Evolutionary conservation across 352 stramenopile genomes (phyloP), one percentile per base, ranked within the genome.

Genomic region (Phytopythium chamaehyphon): DNA sequence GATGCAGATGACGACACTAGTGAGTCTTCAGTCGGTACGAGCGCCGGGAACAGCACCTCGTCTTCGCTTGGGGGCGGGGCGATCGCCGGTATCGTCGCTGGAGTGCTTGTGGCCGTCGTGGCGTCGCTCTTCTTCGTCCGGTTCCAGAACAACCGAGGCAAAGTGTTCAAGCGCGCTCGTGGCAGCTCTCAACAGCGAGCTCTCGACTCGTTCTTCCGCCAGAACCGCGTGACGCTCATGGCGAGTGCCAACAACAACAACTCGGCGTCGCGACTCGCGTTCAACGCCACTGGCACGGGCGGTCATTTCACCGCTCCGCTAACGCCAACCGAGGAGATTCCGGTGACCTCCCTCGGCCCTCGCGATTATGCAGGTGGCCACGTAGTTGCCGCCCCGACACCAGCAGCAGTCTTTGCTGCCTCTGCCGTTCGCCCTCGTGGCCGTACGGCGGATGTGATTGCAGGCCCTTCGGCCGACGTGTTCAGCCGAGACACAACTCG

Each of bases 121-220:
- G 64, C 61, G 16, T 81, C 71, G 23, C 56, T 89, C 23, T 71
- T 86, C 61, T 84, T 86, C 47, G 71, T 84, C 36, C 77, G 78
- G 45, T 62, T 62, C 50, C 60, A 76, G 43, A 62, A 66, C 10
- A 64, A 57, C 12, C 44, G 55, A 39, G 59, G 57, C 2, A 50
- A 58, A 0, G 64, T 68, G 2, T 57, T 62, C 39, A 63, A 64
- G 15, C 57, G 67, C 8, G 42, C 40, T 2, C 64, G 69, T 1
- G 69, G 63, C 26, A 71, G 61, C 50, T 65, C 67, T 1, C 47
- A 86, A 47, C 72, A 76, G 47, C 67, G 71, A 12, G 55, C 69
- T 16, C 24, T 86, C 52, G 71, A 88, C 43, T 71, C 69, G 23
- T 79, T 81, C 54, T 84, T 84, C 50, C 55, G 63, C 5, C 67